Percentiles rank a stretch among this genome's conserved stretches.
phyloP scores from a whole-genome alignment of 257 asterid genomes.

The Asclepias syriaca region DNA sequence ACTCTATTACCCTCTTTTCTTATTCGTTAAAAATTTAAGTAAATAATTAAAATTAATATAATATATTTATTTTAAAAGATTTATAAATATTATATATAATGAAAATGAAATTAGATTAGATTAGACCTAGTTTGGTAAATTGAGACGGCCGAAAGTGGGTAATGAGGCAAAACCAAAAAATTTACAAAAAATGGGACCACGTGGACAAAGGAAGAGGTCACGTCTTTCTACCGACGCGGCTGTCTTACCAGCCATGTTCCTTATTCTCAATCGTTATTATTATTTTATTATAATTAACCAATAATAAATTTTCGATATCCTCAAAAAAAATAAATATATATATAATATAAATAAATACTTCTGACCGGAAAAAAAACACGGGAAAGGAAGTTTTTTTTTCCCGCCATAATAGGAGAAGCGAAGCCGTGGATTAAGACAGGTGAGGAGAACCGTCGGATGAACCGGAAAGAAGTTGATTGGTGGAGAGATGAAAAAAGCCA shows the following conservation, averaged over 20 bases:
- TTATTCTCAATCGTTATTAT: neutral
- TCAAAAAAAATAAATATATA: no score
- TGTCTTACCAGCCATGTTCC: conserved; percentile 42
- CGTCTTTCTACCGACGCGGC: conserved; percentile 37
- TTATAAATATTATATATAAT: no score
- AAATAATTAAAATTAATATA: no score
- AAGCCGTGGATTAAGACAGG: conserved; percentile 31
- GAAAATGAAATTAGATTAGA: no score
- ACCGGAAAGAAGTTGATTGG: neutral
- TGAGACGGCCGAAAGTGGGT: neutral
- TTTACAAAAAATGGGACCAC: conserved; percentile 28
- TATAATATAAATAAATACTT: no score
- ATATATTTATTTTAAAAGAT: no score
- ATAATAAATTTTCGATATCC: no score
- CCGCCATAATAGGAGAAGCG: conserved; percentile 33
- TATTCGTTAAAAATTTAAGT: no score
- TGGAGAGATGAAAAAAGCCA: neutral
- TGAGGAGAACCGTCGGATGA: conserved; percentile 17
- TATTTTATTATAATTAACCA: no score
- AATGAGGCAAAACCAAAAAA: conserved; percentile 30
- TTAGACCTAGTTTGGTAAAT: conserved; percentile 11
- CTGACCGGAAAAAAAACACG: neutral
- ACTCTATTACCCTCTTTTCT: conserved; percentile 2
- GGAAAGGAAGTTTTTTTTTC: conserved; percentile 15
- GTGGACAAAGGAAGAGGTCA: conserved; percentile 19